Evolutionary conservation across 2,329 filamentous ascomycete genomes (phyloP), one percentile per base, ranked within the genome.

Genomic region (Exophiala alcalophila): DNA sequence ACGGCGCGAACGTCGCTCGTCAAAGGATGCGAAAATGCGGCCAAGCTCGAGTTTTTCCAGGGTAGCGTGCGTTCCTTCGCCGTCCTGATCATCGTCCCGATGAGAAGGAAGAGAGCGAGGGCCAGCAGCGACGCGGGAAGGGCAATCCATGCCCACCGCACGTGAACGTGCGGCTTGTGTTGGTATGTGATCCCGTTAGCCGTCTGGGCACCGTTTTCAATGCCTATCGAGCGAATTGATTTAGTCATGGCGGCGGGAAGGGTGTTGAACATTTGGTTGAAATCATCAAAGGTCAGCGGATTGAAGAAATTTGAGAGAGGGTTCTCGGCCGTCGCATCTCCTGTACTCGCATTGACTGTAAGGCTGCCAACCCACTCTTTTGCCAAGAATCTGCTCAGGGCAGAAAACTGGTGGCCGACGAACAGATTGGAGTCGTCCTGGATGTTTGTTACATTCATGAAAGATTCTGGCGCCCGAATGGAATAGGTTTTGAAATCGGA

Each of bases 11-110:
- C 29, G 11, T 41, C 39, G 29, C 31, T 34, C 12, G 36, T 39
- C 36, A 31, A 3, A 3, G 38, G 38, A 30, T 41, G 38, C 21
- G 38, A 33, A 10, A 41, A 41, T 8, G 38, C 38, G 4, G 38
- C 38, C n/a, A 34, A 24, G 12, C 38, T 34, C 5, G 20, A 34
- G 5, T 14, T 23, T 23, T 41, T 41, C 38, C 38, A 41, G 5
- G 34, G 28, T 23, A 34, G 11, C 4, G 38, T 34, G n/a, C 28
- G 12, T 11, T 41, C 38, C 28, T 2, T 14, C 19, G 18, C 38
- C 12, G 29, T 41, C 19, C 14, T 26, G 9, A 32, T 12, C 12
- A 41, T 41, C 12, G 38, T 41, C 20, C 25, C 38, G 10, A 34
- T 11, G 8, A 40, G 38, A 23, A 41, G 12, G 10, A 33, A 4